These are phyloP conservation scores for Xylariaceae sp. DNA, from an alignment of 2,329 filamentous ascomycete species.

Conservation along the genomic window DNA sequence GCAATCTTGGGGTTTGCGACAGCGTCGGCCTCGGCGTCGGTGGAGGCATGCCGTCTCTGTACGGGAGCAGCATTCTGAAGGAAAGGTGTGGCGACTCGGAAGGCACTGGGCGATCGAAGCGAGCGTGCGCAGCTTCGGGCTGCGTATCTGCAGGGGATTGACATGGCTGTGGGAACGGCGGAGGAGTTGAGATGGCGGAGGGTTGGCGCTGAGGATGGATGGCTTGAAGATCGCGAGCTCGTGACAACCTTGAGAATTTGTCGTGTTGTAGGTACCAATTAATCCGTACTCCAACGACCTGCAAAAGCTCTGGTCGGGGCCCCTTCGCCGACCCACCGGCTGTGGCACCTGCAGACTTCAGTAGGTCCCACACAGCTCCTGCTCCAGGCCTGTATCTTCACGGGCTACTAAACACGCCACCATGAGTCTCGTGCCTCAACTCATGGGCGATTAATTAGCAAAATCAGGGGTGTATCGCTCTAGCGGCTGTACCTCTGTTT, in stretches of 20 bases:
- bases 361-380: too few species aligned
- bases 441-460: too few species aligned
- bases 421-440: too few species aligned
- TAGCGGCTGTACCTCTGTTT: too few species aligned
- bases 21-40: conserved; percentile 64
- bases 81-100: conserved; percentile 43
- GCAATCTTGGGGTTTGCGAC: conserved; percentile 81
- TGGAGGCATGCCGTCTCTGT: conserved; percentile 82
- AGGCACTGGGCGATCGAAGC: conserved; percentile 47
- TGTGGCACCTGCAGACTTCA: neutral
- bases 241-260: conserved; percentile 24
- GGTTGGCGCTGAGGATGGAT: conserved; percentile 10
- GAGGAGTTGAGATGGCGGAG: conserved; percentile 12
- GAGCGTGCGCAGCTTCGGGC: conserved; percentile 62
- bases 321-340: conserved; percentile 1
- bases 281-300: too few species aligned
- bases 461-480: too few species aligned
- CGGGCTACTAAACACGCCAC: too few species aligned
- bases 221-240: conserved; percentile 19
- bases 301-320: too few species aligned
- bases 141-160: conserved; percentile 59
- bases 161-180: conserved; percentile 44
- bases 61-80: conserved; percentile 45
- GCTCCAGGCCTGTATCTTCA: too few species aligned
- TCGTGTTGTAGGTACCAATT: too few species aligned